Base-by-base conservation (phyloP, 2,329 filamentous ascomycete genomes). In the Paramyrothecium sp. region DNA sequence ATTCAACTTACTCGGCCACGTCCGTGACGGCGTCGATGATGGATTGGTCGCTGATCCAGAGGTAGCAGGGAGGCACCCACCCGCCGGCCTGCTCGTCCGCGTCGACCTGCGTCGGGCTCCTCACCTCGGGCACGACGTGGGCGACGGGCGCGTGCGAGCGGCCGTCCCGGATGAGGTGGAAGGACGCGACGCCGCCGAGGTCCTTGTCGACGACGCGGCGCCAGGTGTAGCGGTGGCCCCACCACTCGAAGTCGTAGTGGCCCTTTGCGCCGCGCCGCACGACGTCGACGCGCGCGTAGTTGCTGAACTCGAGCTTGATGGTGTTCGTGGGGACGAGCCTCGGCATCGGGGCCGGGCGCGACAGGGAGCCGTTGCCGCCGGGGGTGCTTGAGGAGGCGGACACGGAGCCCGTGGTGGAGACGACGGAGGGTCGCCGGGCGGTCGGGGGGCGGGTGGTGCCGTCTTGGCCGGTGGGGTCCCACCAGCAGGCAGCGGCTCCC, bases 281-380 rank as follows among this genome's bases (percentile, higher is more conserved):
- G 53, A 99, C 77, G 62, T 97, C 90, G 46, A 98, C 87, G 65
- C 95, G 92, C 2, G 94, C 94, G 71, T 99, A 99, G 77, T 98
- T 99, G 63, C 92, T 96, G 71, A 97, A 99, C 71, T 98, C 94
- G 34, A 99, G 83, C 74, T 92, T 91, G 71, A 94, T 90, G 38
- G 84, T 89, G 72, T 96, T 92, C 57, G 88, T 90, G 19, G 90
- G 85, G 49, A 79, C 68, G 54, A 74, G 67, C 47, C 65, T 65
- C 46, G 75, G 72, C 55, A 71, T 76, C 22, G 71, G 67, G 56
- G 49, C 69, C 70, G 26, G 65, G 58, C 41, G 68, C 67, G 54
- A 63, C 60, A 61, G 58, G 26, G 26, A 30, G 26, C 26, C 26
- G 26, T 10, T 10, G 26, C 4, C 26, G 54, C 65, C 58, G 48